A percentile compares a stretch with the other conserved stretches of the same genome.
Conservation (phyloP, 116 monocot genomes). For the Cymodocea nodosa region DNA sequence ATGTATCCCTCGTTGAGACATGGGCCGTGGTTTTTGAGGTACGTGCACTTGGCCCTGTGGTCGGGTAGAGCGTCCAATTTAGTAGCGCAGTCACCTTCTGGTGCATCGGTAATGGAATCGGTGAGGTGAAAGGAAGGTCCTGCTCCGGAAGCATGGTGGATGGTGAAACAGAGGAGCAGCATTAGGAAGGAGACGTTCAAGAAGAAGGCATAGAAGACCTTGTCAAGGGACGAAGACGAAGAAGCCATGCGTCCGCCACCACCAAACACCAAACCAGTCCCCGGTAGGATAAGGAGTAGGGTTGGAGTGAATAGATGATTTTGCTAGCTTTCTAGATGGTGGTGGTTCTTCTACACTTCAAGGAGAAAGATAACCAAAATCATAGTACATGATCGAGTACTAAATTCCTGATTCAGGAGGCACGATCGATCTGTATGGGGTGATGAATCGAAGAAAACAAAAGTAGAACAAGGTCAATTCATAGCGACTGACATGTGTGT, state of each 20-base stretch:
- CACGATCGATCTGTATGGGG: too few species aligned
- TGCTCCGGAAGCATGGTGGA: background rate
- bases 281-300: background rate
- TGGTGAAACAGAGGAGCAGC: constrained; percentile 7
- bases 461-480: too few species aligned
- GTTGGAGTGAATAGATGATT: too few species aligned
- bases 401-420: too few species aligned
- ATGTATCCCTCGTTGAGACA: constrained; percentile 29
- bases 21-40: too few species aligned
- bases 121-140: background rate
- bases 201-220: constrained; percentile 4
- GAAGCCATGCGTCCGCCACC: background rate
- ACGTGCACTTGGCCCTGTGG: constrained; percentile 19
- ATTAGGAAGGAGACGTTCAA: constrained; percentile 11
- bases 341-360: too few species aligned
- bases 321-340: too few species aligned
- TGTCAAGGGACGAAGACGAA: background rate
- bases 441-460: too few species aligned
- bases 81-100: constrained; percentile 8
- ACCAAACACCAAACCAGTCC: background rate
- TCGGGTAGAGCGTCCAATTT: constrained; percentile 7
- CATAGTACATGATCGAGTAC: too few species aligned
- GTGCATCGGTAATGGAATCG: background rate
- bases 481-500: too few species aligned
- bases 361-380: too few species aligned